phyloP scores from a whole-genome alignment of 768 basidiomycete species.

The Termitomyces sp. region DNA sequence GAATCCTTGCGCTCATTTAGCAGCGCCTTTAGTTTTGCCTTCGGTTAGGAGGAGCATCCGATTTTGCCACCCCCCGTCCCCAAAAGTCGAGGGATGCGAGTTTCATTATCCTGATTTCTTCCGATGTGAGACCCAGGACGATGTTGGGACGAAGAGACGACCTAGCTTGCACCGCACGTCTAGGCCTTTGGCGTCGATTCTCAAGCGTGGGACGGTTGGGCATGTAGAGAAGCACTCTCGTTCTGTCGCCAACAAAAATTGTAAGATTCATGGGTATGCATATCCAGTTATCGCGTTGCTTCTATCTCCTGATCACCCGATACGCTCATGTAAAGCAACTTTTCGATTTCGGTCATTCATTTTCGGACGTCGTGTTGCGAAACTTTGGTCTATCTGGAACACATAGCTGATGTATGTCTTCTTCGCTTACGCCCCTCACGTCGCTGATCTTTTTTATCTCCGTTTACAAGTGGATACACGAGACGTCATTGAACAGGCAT shows the following conservation, averaged over 20 bases:
- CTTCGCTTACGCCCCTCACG: background rate
- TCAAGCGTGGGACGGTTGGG: background rate
- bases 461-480: slow-evolving; percentile 13
- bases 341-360: slow-evolving; percentile 11
- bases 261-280: no score
- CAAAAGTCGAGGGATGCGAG: background rate
- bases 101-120: background rate
- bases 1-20: background rate
- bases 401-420: slow-evolving; percentile 11
- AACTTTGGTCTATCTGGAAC: slow-evolving; percentile 9
- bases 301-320: no score
- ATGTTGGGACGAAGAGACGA: background rate
- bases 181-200: slow-evolving; percentile 1
- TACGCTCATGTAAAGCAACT: background rate
- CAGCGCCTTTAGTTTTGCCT: background rate
- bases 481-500: slow-evolving; percentile 3
- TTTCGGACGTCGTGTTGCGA: slow-evolving; percentile 11
- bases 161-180: slow-evolving; percentile 3
- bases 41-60: background rate
- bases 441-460: background rate
- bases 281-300: no score
- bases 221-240: background rate
- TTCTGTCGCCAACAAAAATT: background rate
- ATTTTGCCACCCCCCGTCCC: background rate
- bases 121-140: background rate